Evolutionary conservation across 768 basidiomycete species (phyloP), one percentile per base, ranked within the genome.

Genomic region (Boletus reticuloceps): DNA sequence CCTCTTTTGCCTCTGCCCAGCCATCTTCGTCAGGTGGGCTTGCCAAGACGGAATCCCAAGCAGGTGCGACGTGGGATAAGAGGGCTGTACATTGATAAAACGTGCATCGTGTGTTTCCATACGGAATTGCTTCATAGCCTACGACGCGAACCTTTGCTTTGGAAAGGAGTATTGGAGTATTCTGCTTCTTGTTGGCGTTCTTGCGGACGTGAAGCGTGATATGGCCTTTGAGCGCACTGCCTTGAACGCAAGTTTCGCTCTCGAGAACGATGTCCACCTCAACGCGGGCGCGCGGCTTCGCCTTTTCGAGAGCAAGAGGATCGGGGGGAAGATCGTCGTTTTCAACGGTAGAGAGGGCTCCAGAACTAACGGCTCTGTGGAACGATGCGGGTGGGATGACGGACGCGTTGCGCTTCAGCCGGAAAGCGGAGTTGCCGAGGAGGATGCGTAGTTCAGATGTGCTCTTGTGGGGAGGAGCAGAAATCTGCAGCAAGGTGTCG

Each of bases 191-290:
- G 67, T 77, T 82, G 29, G 75, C 64, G 27, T 79, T 78, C 45
- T 81, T 77, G 49, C 78, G 77, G 19, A 96, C 79, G 32, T 77
- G 77, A 39, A 95, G 72, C 47, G 85, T 82, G 71, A 94, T 74
- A 39, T 78, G 72, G 3, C 94, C 94, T 43, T 80, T 80, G 42
- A 96, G 72, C 58, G 77, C 75, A 8, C 84, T 85, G 4, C 93
- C 93, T 74, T 96, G 90, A 4, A 95, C 88, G 59, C 84, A 85
- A 11, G 82, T 77, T 55, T 90, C 81, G 59, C 82, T 84, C 56
- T 90, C 84, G 32, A 93, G 78, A n/a, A 83, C 71, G 39, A 96
- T 83, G 61, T 95, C 91, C 12, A 95, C 75, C 67, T 89, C 88
- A 1, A 95, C 88, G 50, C 91, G 85, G 9, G 91, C 84, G 22